Conservation (phyloP, 1,284 basidiomycete species). For the Dichomitus squalens region DNA sequence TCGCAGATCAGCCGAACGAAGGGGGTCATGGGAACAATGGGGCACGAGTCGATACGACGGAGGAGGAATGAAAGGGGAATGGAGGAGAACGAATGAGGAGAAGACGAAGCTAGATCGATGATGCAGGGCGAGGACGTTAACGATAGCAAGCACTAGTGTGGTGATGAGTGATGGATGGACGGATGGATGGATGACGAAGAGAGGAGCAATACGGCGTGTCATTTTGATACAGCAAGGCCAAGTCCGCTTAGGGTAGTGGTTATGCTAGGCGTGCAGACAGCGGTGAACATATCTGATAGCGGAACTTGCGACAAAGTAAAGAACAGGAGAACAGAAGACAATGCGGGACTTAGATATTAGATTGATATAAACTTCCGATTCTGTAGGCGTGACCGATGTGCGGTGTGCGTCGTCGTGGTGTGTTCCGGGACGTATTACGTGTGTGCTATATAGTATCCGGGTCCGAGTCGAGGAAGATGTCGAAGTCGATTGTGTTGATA, state of each 20-base stretch:
- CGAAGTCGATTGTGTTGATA: background rate
- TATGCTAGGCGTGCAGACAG: background rate
- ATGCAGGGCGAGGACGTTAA: slow-evolving; percentile 20
- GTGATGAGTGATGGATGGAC: background rate
- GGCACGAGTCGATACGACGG: background rate
- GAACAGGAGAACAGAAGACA: background rate
- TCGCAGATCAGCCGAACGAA: slow-evolving; percentile 1
- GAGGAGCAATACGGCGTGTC: slow-evolving; percentile 15
- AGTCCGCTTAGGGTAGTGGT: background rate
- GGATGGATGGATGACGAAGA: background rate
- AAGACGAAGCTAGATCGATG: background rate
- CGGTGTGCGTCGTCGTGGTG: background rate
- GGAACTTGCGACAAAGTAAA: background rate
- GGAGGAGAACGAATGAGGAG: background rate
- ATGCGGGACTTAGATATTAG: slow-evolving; percentile 3
- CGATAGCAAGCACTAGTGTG: slow-evolving; percentile 23
- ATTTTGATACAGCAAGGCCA: slow-evolving; percentile 24
- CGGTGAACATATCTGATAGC: background rate
- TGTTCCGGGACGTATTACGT: background rate
- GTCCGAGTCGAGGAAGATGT: background rate
- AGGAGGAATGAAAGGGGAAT: background rate
- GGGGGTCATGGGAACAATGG: background rate
- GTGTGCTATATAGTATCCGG: background rate
- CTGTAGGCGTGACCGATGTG: background rate
- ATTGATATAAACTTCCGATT: slow-evolving; percentile 13